Evolutionary conservation across 2,329 filamentous ascomycete species (phyloP).

Genomic region (Pseudocercospora macadamiae): DNA sequence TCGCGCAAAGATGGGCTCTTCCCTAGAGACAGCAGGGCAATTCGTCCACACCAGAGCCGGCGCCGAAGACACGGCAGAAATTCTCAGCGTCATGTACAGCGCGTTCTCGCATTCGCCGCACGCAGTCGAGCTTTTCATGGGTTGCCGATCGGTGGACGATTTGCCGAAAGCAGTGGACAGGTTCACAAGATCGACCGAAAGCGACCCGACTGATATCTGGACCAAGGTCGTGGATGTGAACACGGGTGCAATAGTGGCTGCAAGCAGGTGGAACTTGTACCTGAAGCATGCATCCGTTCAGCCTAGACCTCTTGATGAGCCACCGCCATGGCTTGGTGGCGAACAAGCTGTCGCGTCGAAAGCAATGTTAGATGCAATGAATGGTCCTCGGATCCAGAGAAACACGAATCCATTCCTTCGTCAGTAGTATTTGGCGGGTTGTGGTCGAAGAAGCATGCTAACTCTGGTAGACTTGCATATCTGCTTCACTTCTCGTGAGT

Average conservation of each 20-base stretch:
- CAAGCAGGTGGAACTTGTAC: constrained; percentile 1
- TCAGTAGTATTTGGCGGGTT: not conserved
- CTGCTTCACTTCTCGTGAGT: no score
- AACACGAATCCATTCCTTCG: not conserved
- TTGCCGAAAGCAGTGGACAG: not conserved
- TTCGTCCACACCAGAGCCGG: constrained; percentile 12
- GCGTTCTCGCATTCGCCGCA: not conserved
- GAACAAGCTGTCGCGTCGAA: not conserved
- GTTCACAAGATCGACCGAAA: not conserved
- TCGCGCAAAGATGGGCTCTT: not conserved
- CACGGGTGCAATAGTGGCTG: not conserved
- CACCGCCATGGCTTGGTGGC: not conserved
- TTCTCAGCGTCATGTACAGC: constrained; percentile 6
- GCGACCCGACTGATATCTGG: not conserved
- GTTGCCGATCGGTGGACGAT: not conserved
- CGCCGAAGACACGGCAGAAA: constrained; percentile 12
- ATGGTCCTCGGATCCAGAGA: not conserved
- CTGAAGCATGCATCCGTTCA: not conserved
- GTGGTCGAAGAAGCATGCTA: no score
- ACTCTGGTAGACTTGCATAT: no score
- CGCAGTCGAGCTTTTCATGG: not conserved
- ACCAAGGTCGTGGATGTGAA: not conserved
- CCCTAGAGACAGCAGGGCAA: not conserved
- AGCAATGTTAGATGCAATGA: not conserved
- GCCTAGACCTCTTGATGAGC: not conserved